Evolutionary conservation across 23 red algal species (phyloP).

Genomic region (Agarophyton chilense): DNA sequence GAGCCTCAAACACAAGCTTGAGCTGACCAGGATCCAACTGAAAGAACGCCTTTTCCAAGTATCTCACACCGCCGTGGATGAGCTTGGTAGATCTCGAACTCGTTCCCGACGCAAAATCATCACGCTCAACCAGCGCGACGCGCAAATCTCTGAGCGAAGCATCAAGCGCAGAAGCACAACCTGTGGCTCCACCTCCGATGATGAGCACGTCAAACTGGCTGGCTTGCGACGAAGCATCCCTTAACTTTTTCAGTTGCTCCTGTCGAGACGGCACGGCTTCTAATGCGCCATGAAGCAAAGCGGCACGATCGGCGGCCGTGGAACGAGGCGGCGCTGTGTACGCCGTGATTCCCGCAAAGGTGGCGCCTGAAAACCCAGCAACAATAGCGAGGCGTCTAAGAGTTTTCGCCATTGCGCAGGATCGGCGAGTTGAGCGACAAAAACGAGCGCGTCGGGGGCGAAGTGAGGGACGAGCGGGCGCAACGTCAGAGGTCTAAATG

Average conservation of each 20-base stretch:
- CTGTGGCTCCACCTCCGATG: constrained; percentile 93
- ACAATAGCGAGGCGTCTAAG: constrained; percentile 45
- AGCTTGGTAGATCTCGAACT: constrained; percentile 87
- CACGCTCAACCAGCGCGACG: constrained; percentile 89
- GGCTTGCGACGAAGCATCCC: neutral
- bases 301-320: constrained; percentile 58
- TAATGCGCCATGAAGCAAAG: constrained; percentile 34
- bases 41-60: constrained; percentile 96
- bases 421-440: neutral
- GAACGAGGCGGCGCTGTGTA: constrained; percentile 46
- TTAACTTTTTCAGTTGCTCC: constrained; percentile 40
- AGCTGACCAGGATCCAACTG: constrained; percentile 91
- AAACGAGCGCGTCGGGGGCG: neutral
- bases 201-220: constrained; percentile 81
- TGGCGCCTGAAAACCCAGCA: constrained; percentile 52
- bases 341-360: constrained; percentile 42
- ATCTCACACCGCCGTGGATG: constrained; percentile 95
- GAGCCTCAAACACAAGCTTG: constrained; percentile 86
- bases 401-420: constrained; percentile 17
- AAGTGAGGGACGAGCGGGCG: neutral
- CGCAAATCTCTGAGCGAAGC: constrained; percentile 85
- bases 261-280: constrained; percentile 54
- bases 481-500: neutral
- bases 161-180: constrained; percentile 87
- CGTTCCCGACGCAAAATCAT: constrained; percentile 93